phyloP scores from a whole-genome alignment of 352 stramenopile genomes.

The Stramenopiles sp. region DNA sequence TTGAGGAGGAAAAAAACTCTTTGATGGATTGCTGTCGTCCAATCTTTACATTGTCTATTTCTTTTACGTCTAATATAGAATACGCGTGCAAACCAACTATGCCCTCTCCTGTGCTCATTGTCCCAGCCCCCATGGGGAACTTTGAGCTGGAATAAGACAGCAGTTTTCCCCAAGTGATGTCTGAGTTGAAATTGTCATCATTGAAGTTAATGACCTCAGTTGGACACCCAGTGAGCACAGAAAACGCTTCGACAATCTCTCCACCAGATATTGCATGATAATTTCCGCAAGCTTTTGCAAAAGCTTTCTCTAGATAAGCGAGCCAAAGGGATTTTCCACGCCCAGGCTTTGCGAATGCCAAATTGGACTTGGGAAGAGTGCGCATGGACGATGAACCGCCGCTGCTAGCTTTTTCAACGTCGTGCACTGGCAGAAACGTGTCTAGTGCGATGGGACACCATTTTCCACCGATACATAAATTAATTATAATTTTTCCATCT shows the following conservation, averaged over 20 bases:
- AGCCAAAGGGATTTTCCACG: constrained; percentile 58
- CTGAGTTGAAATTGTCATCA: not conserved
- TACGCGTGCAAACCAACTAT: constrained; percentile 2
- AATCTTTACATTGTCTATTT: not conserved
- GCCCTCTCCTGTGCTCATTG: not conserved
- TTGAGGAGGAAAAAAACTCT: not conserved
- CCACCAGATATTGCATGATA: not conserved
- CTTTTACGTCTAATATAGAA: constrained; percentile 10
- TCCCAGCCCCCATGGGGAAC: not conserved
- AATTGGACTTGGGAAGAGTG: not conserved
- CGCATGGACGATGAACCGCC: not conserved
- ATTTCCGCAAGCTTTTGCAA: constrained; percentile 58
- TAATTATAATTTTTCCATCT: constrained; percentile 26
- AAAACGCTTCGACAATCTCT: not conserved
- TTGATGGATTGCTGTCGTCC: constrained; percentile 4
- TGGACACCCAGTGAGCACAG: not conserved
- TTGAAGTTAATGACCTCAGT: not conserved
- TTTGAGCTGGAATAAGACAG: not conserved
- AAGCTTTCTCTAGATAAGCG: constrained; percentile 60
- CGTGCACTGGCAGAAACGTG: constrained; percentile 23
- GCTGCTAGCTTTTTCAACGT: not conserved
- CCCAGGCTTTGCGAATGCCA: not conserved
- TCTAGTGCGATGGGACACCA: constrained; percentile 31
- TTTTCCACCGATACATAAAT: constrained; percentile 30
- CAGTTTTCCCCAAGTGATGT: not conserved